phyloP scores from a whole-genome alignment of 164 flowering plant species.

The Dillenia turbinata region DNA sequence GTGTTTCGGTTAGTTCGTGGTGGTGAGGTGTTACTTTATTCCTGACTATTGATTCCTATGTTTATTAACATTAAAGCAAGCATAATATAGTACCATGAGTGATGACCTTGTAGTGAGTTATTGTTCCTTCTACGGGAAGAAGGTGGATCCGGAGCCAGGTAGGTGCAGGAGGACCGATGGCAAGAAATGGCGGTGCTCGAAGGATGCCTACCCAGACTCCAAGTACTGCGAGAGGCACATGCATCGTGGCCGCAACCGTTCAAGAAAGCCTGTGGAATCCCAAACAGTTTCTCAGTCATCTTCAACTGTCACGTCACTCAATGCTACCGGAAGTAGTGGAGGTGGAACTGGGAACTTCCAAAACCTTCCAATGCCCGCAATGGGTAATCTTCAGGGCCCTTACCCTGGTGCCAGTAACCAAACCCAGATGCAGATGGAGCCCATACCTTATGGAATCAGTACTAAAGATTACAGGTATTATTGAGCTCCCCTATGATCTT shows the following conservation, averaged over 20 bases:
- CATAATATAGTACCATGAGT: no score
- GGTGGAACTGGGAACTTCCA: conserved; percentile 35
- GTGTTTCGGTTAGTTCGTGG: no score
- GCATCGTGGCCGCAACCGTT: conserved; percentile 86
- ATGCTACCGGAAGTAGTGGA: conserved; percentile 28
- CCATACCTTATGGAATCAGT: conserved; percentile 51
- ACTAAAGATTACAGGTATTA: conserved; percentile 72
- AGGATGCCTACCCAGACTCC: conserved; percentile 70
- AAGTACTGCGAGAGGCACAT: conserved; percentile 83
- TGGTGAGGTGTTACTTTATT: no score
- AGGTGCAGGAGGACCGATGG: conserved; percentile 77
- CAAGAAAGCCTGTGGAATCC: conserved; percentile 99
- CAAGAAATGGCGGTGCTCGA: conserved; percentile 81
- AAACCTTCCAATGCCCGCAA: conserved; percentile 46
- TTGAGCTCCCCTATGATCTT: not conserved
- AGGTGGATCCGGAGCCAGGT: conserved; percentile 71
- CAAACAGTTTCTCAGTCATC: conserved; percentile 64
- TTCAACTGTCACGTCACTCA: conserved; percentile 41
- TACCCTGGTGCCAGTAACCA: conserved; percentile 35
- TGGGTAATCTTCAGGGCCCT: conserved; percentile 30
- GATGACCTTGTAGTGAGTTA: conserved; percentile 45
- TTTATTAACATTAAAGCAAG: no score
- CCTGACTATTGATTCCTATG: no score
- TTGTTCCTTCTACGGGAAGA: conserved; percentile 70
- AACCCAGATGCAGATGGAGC: conserved; percentile 53